phyloP scores from a whole-genome alignment of 2,329 filamentous ascomycete genomes.

The Didymella pinodella region DNA sequence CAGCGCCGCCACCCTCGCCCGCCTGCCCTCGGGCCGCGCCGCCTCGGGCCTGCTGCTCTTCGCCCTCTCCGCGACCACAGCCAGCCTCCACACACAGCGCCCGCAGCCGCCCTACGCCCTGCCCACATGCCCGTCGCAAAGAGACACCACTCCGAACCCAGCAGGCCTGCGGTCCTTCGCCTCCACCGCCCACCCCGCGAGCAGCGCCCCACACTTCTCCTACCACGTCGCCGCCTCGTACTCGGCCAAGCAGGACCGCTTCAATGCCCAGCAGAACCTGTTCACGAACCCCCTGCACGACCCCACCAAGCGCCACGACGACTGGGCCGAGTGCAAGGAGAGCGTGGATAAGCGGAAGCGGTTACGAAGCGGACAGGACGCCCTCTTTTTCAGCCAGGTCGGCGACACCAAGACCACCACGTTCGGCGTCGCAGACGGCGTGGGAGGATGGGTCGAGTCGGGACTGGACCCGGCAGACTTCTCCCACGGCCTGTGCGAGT shows the following conservation, averaged over 20 bases:
- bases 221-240: constrained; percentile 54
- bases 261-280: constrained; percentile 48
- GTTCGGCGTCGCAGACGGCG: constrained; percentile 91
- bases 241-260: constrained; percentile 50
- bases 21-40: constrained; percentile 35
- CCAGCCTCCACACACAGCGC: constrained; percentile 26
- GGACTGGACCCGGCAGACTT: constrained; percentile 95
- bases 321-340: constrained; percentile 42
- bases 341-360: constrained; percentile 65
- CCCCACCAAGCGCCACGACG: constrained; percentile 33
- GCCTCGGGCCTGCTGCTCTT: constrained; percentile 42
- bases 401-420: constrained; percentile 76
- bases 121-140: constrained; percentile 43
- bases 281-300: constrained; percentile 47
- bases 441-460: constrained; percentile 92
- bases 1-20: constrained; percentile 36
- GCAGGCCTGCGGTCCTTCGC: constrained; percentile 43
- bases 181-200: constrained; percentile 40
- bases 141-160: constrained; percentile 39
- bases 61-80: constrained; percentile 40
- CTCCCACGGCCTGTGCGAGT: constrained; percentile 89
- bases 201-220: constrained; percentile 42
- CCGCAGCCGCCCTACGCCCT: constrained; percentile 27
- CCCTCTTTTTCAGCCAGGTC: constrained; percentile 88
- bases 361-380: constrained; percentile 88